phyloP scores from a whole-genome alignment of 306 rosid genomes.

The Boehmeria nivea region DNA sequence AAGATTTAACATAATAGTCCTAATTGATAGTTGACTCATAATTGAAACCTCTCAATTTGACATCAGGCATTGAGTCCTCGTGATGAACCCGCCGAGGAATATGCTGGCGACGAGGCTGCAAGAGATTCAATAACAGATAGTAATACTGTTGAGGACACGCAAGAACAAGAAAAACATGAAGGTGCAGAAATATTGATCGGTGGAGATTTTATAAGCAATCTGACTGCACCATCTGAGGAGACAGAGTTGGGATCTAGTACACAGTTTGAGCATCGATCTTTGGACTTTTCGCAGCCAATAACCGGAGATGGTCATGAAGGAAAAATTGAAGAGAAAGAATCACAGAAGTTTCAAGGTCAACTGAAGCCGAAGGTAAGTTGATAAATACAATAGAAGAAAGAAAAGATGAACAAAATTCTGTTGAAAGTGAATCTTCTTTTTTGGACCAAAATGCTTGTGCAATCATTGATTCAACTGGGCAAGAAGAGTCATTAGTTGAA shows the following conservation, averaged over 20 bases:
- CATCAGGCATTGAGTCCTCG: conserved; percentile 29
- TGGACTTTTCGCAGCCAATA: no score
- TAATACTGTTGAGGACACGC: conserved; percentile 2
- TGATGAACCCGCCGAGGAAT: conserved; percentile 21
- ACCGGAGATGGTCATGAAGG: conserved; percentile 10
- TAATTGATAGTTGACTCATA: no score
- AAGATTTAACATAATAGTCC: no score
- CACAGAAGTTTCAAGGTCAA: conserved; percentile 11
- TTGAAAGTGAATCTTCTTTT: conserved; percentile 9
- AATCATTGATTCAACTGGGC: conserved; percentile 12
- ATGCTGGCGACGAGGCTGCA: conserved; percentile 3
- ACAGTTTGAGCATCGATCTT: conserved; percentile 4
- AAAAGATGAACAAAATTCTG: conserved; percentile 7
- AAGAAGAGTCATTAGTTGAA: conserved; percentile 21
- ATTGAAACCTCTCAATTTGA: no score
- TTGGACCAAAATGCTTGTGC: conserved; percentile 3
- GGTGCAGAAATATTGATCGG: conserved; percentile 6
- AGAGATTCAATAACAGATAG: conserved; percentile 8
- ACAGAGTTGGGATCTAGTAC: neutral
- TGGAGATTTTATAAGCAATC: conserved; percentile 8
- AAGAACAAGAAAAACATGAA: conserved; percentile 28
- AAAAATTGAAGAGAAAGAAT: conserved; percentile 9
- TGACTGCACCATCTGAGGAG: conserved; percentile 10
- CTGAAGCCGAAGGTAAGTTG: conserved; percentile 3
- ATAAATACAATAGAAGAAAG: neutral